Base-by-base conservation (phyloP, 169 alveolate genomes). In the Babesia sp. region DNA sequence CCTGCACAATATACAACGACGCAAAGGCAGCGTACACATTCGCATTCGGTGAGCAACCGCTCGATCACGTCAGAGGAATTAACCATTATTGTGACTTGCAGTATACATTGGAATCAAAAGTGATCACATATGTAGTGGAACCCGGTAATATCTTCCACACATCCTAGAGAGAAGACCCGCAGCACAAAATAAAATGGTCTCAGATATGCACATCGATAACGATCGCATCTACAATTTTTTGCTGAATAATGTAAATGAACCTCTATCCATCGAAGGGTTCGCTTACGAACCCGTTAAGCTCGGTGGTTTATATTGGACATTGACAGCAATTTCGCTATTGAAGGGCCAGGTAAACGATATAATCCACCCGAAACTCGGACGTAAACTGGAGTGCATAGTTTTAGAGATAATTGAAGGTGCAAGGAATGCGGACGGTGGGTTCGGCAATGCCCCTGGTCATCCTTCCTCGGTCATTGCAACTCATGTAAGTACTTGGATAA, bases 391-490 rank as follows among this genome's bases (percentile, higher is more conserved):
- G 64, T 42, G 50, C 55, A 67, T 78, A 53, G 63, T 81, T 54
- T 41, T 78, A 34, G 42, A 83, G 3, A 74, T 83, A 29, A 53
- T 87, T 53, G 24, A 67, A 22, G 67, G 34, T n/a, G 51, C 90
- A 31, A 84, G 63, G 34, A 87, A 87, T 74, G 39, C 60, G 14
- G 90, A 87, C 69, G 93, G 93, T 24, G 91, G 90, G 31, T 87
- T 87, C 56, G 91, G 93, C 29, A 81, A 81, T 64, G 86, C 81
- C 31, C 83, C 83, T 41, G 83, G 79, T 20, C 85, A 87, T 46
- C 84, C 86, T 36, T 87, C 93, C n/a, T 75, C 81, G 36, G 50
- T 87, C 56, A 84, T 87, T 58, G 83, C 93, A 48, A 87, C 93
- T 18, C 93, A 87, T 41, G 83, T 84, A 57, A 6, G 79, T 31